Percentiles rank a stretch among this genome's conserved stretches.
Evolutionary conservation across 2,329 filamentous ascomycete species (phyloP).

Genomic region (Colletotrichum magnum): DNA sequence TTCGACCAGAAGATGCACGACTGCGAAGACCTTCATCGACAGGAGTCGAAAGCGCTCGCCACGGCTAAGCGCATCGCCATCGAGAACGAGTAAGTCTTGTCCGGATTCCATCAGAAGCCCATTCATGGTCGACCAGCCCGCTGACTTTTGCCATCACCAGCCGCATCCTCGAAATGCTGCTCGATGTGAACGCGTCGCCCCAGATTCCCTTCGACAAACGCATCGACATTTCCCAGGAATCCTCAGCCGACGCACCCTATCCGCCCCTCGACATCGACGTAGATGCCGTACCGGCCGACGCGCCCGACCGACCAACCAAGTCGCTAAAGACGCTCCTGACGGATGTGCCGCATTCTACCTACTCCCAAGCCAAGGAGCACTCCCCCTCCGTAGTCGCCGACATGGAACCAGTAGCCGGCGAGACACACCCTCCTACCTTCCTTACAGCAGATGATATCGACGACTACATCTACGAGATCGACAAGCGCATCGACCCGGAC

Average conservation of each 20-base stretch:
- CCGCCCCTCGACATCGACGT: constrained; percentile 50
- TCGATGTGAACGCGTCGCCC: constrained; percentile 88
- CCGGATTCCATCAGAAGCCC: constrained; percentile 37
- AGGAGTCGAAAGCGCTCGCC: constrained; percentile 84
- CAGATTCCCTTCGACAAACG: constrained; percentile 83
- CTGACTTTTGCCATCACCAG: constrained; percentile 60
- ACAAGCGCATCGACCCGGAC: constrained; percentile 63
- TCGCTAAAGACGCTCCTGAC: constrained; percentile 65
- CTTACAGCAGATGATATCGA: constrained; percentile 80
- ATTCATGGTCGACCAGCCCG: background rate
- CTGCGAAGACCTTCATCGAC: constrained; percentile 85
- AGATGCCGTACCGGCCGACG: constrained; percentile 49
- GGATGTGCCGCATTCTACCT: constrained; percentile 67
- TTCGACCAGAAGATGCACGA: constrained; percentile 86
- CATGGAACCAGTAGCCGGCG: constrained; percentile 64
- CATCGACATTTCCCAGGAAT: constrained; percentile 75
- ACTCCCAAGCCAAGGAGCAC: constrained; percentile 70
- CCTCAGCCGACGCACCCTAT: constrained; percentile 57
- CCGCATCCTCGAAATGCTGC: constrained; percentile 87
- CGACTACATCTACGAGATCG: constrained; percentile 78
- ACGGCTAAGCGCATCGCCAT: constrained; percentile 88
- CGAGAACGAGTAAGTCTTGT: constrained; percentile 86
- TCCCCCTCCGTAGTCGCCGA: constrained; percentile 71
- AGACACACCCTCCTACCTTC: constrained; percentile 74
- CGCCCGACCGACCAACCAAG: constrained; percentile 63